A percentile compares a stretch with the other conserved stretches of the same genome.
Evolutionary conservation across 2,329 filamentous ascomycete genomes (phyloP).

Genomic region (Ascochyta lentis): DNA sequence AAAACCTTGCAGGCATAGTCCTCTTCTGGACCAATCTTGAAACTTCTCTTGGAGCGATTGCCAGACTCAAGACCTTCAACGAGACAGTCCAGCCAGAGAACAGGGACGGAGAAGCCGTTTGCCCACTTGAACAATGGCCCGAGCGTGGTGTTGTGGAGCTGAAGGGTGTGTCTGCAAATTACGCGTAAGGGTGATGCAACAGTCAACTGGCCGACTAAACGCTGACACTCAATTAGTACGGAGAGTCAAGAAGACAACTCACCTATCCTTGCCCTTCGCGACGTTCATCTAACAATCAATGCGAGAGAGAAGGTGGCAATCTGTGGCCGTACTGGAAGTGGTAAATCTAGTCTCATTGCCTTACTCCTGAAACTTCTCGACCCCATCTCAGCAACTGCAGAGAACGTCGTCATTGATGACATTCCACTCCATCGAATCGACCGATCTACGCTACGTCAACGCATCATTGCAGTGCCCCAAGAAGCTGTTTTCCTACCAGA

Average conservation of each 20-base stretch:
- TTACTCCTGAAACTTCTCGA: constrained; percentile 21
- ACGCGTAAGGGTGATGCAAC: constrained; percentile 22
- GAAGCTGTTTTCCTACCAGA: constrained; percentile 57
- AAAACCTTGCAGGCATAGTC: constrained; percentile 20
- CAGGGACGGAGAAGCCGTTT: constrained; percentile 18
- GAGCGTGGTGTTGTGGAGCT: constrained; percentile 47
- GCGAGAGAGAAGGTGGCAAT: constrained; percentile 56
- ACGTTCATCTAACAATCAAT: constrained; percentile 51
- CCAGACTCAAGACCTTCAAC: constrained; percentile 23
- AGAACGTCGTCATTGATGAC: constrained; percentile 14
- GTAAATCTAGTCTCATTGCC: constrained; percentile 18
- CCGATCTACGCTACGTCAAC: constrained; percentile 18
- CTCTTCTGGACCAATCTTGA: constrained; percentile 22
- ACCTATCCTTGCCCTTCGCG: constrained; percentile 11
- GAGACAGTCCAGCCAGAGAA: constrained; percentile 22
- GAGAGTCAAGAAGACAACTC: not conserved
- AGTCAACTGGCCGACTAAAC: no score
- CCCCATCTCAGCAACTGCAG: constrained; percentile 3
- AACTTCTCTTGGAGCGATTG: constrained; percentile 30
- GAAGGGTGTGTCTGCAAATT: constrained; percentile 40
- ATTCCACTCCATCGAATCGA: constrained; percentile 12
- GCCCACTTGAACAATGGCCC: constrained; percentile 28
- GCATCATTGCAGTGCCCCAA: constrained; percentile 56
- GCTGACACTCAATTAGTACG: no score
- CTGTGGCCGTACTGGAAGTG: constrained; percentile 60